phyloP scores from a whole-genome alignment of 768 basidiomycete species.

The Suillus spraguei region DNA sequence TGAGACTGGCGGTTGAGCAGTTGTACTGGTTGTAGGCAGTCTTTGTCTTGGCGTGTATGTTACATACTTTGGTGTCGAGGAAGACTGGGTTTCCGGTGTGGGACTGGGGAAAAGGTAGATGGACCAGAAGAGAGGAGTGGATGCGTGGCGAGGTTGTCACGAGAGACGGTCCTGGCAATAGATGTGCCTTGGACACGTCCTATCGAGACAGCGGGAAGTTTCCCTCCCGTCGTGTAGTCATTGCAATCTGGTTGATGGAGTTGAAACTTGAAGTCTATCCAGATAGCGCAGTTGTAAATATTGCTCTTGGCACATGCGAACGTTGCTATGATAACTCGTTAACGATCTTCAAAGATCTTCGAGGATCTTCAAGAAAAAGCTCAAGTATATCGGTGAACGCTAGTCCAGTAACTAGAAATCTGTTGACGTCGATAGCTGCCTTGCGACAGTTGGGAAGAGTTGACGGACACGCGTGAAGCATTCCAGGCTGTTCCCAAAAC shows the following conservation, averaged over 20 bases:
- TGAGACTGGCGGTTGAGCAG: constrained; percentile 42
- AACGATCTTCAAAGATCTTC: not conserved
- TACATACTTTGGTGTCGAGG: constrained; percentile 55
- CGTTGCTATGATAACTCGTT: not conserved
- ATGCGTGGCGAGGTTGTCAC: constrained; percentile 62
- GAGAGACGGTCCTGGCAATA: constrained; percentile 45
- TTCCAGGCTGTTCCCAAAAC: not conserved
- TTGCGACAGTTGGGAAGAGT: not conserved
- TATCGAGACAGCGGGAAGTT: constrained; percentile 55
- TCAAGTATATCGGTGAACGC: not conserved
- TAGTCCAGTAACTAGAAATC: not conserved
- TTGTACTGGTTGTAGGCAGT: constrained; percentile 46
- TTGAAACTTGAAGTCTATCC: not conserved
- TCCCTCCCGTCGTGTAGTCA: constrained; percentile 39
- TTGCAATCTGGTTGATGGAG: constrained; percentile 16
- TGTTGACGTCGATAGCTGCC: not conserved
- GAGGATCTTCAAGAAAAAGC: no score
- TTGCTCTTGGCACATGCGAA: not conserved
- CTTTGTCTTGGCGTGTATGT: constrained; percentile 81
- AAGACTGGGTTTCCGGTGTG: constrained; percentile 21
- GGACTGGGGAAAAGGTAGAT: constrained; percentile 31
- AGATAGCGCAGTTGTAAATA: not conserved
- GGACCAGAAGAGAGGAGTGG: constrained; percentile 58
- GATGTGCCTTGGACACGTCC: constrained; percentile 49
- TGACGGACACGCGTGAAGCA: not conserved